Base-by-base conservation (phyloP, 2,329 filamentous ascomycete genomes). In the Pyricularia pennisetigena region DNA sequence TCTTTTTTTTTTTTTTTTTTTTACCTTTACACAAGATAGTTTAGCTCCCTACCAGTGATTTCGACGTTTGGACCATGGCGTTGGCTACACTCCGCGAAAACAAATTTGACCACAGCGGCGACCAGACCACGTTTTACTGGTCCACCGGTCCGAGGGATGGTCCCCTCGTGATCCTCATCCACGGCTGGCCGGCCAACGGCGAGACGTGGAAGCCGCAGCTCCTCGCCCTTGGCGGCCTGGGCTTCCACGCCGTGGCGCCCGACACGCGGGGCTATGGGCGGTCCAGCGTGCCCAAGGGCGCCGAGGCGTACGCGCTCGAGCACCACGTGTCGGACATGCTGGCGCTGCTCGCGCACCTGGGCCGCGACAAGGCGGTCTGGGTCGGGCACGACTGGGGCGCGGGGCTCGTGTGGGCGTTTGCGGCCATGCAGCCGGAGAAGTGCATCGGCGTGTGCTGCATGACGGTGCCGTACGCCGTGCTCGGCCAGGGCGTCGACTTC, bases 331-430 rank as follows among this genome's bases (percentile, higher is more conserved):
- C 75, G 23, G 80, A 82, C 68, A 66, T 79, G 7, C 65, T 73
- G 3, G 77, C 81, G n/a, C 79, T 82, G 6, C 72, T 83, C 16
- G 74, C 79, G 69, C 70, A 72, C 4, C 79, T 82, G 71, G 69
- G 74, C 2, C 69, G 79, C 24, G 57, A 72, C 64, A 74, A 74
- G 62, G 75, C 78, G 65, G 75, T 83, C 68, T 77, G 79, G 3
- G 74, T 83, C 29, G 82, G 82, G 59, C 82, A 84, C 69, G 82
- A 84, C 71, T 84, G 81, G 81, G 82, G 82, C 32, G 59, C 59
- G 14, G 59, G 59, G 8, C 59, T 62, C 10, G 59, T 62, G 9
- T 62, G 59, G 59, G 23, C 24, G 2, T 28, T 62, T 10, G 59
- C 59, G 1, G 59, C 59, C 24, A 62, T 62, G 59, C 59, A 28